phyloP scores from a whole-genome alignment of 345 rosid species.

The Rhizophora apiculata region DNA sequence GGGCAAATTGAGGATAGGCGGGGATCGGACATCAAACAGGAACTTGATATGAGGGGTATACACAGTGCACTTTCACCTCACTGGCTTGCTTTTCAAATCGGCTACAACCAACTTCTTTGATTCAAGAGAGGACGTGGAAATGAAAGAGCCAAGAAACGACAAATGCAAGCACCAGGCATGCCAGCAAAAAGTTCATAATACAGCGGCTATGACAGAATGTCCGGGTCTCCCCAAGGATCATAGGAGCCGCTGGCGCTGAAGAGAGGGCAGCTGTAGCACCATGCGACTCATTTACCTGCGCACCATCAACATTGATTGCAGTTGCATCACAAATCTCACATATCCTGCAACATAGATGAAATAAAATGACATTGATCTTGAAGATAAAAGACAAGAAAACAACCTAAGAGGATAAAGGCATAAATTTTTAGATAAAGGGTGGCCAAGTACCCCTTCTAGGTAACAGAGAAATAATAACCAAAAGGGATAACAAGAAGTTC shows the following conservation, averaged over 20 bases:
- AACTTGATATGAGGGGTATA: background rate
- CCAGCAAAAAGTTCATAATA: constrained; percentile 56
- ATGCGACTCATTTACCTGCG: constrained; percentile 32
- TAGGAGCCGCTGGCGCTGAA: constrained; percentile 31
- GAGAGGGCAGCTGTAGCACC: constrained; percentile 16
- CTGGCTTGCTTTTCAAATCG: background rate
- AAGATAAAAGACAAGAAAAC: background rate
- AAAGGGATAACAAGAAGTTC: too few species aligned
- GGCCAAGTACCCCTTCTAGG: too few species aligned
- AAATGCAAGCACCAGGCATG: constrained; percentile 57
- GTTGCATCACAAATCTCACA: constrained; percentile 66
- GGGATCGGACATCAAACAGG: background rate
- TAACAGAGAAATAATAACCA: too few species aligned
- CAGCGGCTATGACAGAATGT: constrained; percentile 61
- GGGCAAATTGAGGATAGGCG: background rate
- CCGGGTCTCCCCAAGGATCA: constrained; percentile 37
- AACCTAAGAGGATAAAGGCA: background rate
- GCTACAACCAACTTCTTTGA: background rate
- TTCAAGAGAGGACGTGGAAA: constrained; percentile 36
- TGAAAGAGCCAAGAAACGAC: constrained; percentile 69
- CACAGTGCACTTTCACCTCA: background rate
- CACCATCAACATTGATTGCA: constrained; percentile 46
- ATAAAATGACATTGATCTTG: background rate
- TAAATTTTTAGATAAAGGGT: background rate
- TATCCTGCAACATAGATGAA: constrained; percentile 31